Evolutionary conservation across 345 rosid species (phyloP).

Genomic region (Cochlearia excelsa): DNA sequence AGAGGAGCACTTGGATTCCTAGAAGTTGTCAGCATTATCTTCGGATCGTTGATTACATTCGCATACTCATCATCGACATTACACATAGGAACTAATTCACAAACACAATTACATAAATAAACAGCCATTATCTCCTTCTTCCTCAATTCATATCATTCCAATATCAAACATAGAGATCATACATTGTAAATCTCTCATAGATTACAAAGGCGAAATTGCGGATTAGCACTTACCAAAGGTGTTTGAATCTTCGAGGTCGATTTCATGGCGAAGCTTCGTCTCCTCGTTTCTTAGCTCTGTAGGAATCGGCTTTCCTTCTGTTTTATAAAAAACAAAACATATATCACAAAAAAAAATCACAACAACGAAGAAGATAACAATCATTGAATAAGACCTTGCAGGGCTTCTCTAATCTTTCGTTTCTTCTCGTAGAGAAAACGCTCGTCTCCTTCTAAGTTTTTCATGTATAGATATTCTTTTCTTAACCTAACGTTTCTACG

Average conservation of each 20-base stretch:
- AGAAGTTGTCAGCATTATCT: conserved; percentile 81
- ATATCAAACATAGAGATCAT: neutral
- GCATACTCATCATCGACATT: conserved; percentile 94
- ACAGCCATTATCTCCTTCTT: conserved; percentile 4
- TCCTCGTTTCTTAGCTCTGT: conserved; percentile 86
- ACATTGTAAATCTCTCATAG: neutral
- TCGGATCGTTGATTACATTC: conserved; percentile 63
- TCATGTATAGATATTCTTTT: conserved; percentile 82
- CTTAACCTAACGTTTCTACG: conserved; percentile 72
- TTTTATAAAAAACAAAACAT: neutral
- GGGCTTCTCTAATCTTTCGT: conserved; percentile 79
- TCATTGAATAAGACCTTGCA: conserved; percentile 46
- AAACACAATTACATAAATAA: conserved; percentile 20
- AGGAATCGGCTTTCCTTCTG: conserved; percentile 95
- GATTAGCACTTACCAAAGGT: conserved; percentile 45
- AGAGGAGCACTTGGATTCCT: conserved; percentile 88
- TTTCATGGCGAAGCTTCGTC: conserved; percentile 74
- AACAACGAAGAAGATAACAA: conserved; percentile 4
- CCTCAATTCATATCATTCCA: neutral
- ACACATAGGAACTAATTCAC: conserved; percentile 53
- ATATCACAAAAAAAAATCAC: neutral
- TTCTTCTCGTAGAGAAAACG: conserved; percentile 73
- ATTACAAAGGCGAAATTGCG: neutral
- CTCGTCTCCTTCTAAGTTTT: conserved; percentile 91
- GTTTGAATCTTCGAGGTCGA: conserved; percentile 80